These are phyloP conservation scores for Maudiozyma bulderi DNA, from an alignment of 805 yeast genomes.

Conservation along the genomic window DNA sequence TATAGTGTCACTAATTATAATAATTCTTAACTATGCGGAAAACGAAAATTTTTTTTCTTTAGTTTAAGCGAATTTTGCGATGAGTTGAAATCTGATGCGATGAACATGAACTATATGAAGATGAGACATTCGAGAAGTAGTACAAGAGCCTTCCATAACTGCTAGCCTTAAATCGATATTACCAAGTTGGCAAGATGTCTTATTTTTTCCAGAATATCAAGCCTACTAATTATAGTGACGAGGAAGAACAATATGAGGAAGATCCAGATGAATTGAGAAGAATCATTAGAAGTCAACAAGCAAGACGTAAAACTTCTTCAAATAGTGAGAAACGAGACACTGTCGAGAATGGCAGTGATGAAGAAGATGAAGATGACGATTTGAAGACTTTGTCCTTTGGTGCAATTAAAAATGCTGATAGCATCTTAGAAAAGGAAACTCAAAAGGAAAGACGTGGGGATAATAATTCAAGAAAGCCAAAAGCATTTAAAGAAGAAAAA, in stretches of 20 bases:
- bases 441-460: conserved; percentile 7
- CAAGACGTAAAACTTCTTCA: not conserved
- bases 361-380: conserved; percentile 31
- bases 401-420: conserved; percentile 50
- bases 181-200: conserved; percentile 15
- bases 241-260: conserved; percentile 22
- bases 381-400: conserved; percentile 52
- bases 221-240: conserved; percentile 23
- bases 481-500: conserved; percentile 6
- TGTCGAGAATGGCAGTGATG: not conserved
- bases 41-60: no score
- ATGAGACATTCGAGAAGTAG: not conserved
- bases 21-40: no score
- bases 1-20: no score
- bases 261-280: conserved; percentile 13
- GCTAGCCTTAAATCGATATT: not conserved
- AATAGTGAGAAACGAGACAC: conserved; percentile 1
- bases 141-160: no score
- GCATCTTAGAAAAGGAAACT: conserved; percentile 29
- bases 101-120: not conserved
- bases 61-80: no score
- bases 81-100: no score
- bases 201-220: conserved; percentile 25
- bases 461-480: conserved; percentile 3
- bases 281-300: conserved; percentile 24